Evolutionary conservation across 148 eudicot species (phyloP).

Genomic region (Dianthus caryophyllus): DNA sequence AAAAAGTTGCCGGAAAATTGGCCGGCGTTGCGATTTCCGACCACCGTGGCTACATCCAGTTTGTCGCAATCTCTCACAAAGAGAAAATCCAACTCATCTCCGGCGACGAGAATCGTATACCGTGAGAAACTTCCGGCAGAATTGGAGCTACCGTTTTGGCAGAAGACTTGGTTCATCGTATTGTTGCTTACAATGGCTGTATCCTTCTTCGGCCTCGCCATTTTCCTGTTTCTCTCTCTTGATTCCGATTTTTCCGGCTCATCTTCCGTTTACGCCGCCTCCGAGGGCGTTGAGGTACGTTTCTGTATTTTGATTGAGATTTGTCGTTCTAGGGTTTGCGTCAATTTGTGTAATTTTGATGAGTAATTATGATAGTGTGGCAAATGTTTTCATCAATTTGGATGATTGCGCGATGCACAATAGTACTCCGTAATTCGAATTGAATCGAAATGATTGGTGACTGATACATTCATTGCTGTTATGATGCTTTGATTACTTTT

Average conservation of each 20-base stretch:
- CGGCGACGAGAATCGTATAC: conserved; percentile 43
- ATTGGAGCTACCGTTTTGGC: conserved; percentile 62
- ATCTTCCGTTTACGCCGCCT: conserved; percentile 29
- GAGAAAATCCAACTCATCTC: conserved; percentile 35
- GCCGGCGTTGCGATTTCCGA: conserved; percentile 15
- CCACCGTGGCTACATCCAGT: conserved; percentile 63
- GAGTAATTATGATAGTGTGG: not conserved
- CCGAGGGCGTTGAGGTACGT: conserved; percentile 37
- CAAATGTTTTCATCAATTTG: not conserved
- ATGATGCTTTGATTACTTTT: not conserved
- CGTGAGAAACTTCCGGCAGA: conserved; percentile 36
- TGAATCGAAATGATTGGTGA: not conserved
- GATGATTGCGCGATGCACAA: too few species aligned
- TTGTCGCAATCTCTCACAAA: conserved; percentile 42
- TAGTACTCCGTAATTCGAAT: too few species aligned
- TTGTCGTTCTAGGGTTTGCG: conserved; percentile 1
- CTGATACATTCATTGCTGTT: not conserved
- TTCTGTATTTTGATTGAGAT: not conserved
- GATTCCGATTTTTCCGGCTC: conserved; percentile 41
- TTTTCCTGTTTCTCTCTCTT: conserved; percentile 60
- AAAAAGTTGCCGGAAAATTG: conserved; percentile 18
- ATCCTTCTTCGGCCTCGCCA: conserved; percentile 57
- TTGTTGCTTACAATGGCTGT: conserved; percentile 61
- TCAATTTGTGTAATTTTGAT: not conserved
- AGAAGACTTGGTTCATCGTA: conserved; percentile 60